Conservation (phyloP, 2,329 filamentous ascomycete genomes). For the Fusarium protoensiforme region DNA sequence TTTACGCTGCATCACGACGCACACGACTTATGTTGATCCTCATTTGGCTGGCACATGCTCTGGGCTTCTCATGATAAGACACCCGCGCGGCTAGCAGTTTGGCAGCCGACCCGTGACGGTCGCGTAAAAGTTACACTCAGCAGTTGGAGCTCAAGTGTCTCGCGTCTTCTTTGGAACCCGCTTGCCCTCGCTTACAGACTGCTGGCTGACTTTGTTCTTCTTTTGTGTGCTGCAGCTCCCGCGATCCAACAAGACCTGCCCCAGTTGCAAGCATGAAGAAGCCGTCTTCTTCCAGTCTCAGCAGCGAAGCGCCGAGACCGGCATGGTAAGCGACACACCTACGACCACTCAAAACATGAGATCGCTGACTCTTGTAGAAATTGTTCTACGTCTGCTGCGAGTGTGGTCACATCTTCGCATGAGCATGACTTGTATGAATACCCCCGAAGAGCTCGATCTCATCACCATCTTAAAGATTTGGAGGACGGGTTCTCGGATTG, state of each 20-base stretch:
- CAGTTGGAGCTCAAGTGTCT: conserved; percentile 39
- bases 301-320: conserved; percentile 94
- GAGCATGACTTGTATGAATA: conserved; percentile 44
- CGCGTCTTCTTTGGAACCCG: conserved; percentile 44
- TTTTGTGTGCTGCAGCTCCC: conserved; percentile 76
- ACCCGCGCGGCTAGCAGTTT: conserved; percentile 26
- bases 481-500: conserved; percentile 25
- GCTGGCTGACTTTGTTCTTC: conserved; percentile 56
- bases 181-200: conserved; percentile 43
- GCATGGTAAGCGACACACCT: conserved; percentile 79
- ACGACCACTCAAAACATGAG: background rate
- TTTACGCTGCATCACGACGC: conserved; percentile 23
- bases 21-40: conserved; percentile 7
- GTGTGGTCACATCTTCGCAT: conserved; percentile 88
- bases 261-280: conserved; percentile 85
- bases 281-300: conserved; percentile 99
- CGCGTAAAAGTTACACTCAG: conserved; percentile 35
- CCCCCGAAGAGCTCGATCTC: conserved; percentile 22
- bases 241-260: conserved; percentile 86
- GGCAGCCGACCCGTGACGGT: conserved; percentile 30
- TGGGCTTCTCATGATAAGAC: conserved; percentile 19
- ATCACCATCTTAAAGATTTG: conserved; percentile 25
- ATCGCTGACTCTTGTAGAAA: conserved; percentile 67
- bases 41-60: conserved; percentile 42
- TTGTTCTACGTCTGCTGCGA: conserved; percentile 93